A percentile compares a stretch with the other conserved stretches of the same genome.
These are phyloP conservation scores for Kodamaea fungicola DNA, from an alignment of 1,139 yeast genomes.

Conservation along the genomic window DNA sequence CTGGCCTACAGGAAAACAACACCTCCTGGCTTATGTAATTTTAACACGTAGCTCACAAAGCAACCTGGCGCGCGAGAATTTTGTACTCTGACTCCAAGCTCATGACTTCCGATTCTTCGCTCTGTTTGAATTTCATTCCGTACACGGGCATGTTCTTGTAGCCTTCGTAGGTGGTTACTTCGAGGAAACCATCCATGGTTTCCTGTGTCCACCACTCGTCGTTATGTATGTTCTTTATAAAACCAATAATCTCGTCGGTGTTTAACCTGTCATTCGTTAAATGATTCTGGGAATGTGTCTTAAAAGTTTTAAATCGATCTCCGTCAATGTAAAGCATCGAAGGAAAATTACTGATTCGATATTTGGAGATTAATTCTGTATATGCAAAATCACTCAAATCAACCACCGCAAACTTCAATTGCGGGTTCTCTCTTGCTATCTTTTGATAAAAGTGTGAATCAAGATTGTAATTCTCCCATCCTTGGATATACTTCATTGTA, in stretches of 20 bases:
- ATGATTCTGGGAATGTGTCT: conserved; percentile 26
- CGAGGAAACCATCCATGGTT: conserved; percentile 12
- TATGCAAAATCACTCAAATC: conserved; percentile 21
- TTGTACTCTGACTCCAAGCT: too few relatives aligned
- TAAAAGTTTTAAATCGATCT: conserved; percentile 22
- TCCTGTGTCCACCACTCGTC: conserved; percentile 13
- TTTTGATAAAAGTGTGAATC: conserved; percentile 37
- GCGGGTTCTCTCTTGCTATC: conserved; percentile 17
- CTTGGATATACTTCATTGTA: conserved; percentile 20
- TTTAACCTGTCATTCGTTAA: conserved; percentile 17
- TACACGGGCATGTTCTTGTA: conserved; percentile 9
- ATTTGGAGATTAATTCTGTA: conserved; percentile 20
- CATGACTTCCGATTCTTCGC: background rate
- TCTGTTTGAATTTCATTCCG: conserved; percentile 21
- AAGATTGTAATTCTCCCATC: conserved; percentile 30
- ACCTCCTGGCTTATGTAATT: too few relatives aligned
- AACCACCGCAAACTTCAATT: conserved; percentile 22
- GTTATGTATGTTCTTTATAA: conserved; percentile 18
- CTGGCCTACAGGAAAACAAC: too few relatives aligned
- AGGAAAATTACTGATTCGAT: conserved; percentile 33
- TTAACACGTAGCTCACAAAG: conserved; percentile 1
- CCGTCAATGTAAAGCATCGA: conserved; percentile 25
- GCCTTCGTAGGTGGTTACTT: conserved; percentile 12
- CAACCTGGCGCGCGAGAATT: too few relatives aligned
- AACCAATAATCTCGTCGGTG: conserved; percentile 17